Conservation (phyloP, 2,329 filamentous ascomycete species). For the Penicillium expansum region DNA sequence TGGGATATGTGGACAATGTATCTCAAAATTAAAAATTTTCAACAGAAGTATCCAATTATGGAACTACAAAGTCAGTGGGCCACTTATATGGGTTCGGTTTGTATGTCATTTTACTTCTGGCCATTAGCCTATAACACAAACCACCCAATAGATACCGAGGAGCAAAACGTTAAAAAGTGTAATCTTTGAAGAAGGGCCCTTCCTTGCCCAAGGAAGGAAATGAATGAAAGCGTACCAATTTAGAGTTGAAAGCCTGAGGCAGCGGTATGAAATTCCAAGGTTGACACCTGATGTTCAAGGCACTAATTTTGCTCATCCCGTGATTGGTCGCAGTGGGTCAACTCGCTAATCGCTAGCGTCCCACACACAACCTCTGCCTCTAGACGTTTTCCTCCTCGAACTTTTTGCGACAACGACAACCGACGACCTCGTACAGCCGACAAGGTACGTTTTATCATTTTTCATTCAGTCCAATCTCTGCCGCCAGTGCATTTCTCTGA, state of each 20-base stretch:
- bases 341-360: conserved; percentile 43
- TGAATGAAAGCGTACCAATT: background rate
- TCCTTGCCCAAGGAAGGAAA: no score
- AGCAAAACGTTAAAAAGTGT: background rate
- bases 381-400: conserved; percentile 32
- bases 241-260: conserved; percentile 4
- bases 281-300: conserved; percentile 14
- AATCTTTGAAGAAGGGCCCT: background rate
- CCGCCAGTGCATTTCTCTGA: conserved; percentile 18
- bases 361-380: conserved; percentile 42
- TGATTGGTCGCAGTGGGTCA: conserved; percentile 25
- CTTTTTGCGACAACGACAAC: conserved; percentile 44
- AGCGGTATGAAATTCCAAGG: background rate
- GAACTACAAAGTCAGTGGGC: background rate
- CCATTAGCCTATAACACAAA: background rate
- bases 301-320: background rate
- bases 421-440: conserved; percentile 45
- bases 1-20: background rate
- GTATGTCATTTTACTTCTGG: no score
- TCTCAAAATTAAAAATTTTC: background rate
- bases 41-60: background rate
- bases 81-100: background rate
- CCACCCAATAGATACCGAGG: background rate
- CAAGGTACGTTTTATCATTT: conserved; percentile 39
- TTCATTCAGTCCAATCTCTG: background rate